Evolutionary conservation across 345 rosid genomes (phyloP), one percentile per base, ranked within the genome.

Genomic region (Salix brachista): DNA sequence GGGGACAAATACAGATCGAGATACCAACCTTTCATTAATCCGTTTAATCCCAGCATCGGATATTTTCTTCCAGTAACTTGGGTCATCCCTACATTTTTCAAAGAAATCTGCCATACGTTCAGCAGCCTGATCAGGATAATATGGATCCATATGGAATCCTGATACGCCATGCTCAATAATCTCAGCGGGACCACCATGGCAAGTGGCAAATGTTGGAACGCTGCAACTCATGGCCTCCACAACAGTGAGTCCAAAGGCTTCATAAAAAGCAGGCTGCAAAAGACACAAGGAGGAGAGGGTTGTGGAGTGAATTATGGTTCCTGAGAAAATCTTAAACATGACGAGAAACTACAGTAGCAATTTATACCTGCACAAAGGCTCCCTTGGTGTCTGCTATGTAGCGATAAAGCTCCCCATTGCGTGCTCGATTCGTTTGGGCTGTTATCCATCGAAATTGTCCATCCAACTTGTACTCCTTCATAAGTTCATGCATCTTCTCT

Each of bases 161-260:
- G 99, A 94, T 13, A 80, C 39, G 54, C 95, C 97, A 10, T 92
- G 74, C 80, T 89, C 97, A 34, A 96, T 92, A 69, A 96, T 92
- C 88, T 96, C 99, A 5, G 99, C 96, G 1, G 99, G 99, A 67
- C 98, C 99, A 78, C 99, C 99, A 62, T 94, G 97, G 78, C 87
- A 77, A 56, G 98, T 96, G 70, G 99, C 99, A 66, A 96, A 90
- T 62, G 96, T 92, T 32, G 99, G 99, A 73, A 96, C 97, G 42
- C 93, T 98, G 64, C 92, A 91, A n/a, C 97, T 94, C 99, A 96
- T 96, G 76, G 97, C 95, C 86, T 96, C 97, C 79, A 91, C 92
- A 19, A 96, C 98, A 4, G 98, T 96, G 69, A 96, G 93, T 67
- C 99, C 99, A 83, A 94, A 96, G 34, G 94, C 97, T 92, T 96